Conservation (phyloP, 2,329 filamentous ascomycete species). For the Ceratocystis ficicola region DNA sequence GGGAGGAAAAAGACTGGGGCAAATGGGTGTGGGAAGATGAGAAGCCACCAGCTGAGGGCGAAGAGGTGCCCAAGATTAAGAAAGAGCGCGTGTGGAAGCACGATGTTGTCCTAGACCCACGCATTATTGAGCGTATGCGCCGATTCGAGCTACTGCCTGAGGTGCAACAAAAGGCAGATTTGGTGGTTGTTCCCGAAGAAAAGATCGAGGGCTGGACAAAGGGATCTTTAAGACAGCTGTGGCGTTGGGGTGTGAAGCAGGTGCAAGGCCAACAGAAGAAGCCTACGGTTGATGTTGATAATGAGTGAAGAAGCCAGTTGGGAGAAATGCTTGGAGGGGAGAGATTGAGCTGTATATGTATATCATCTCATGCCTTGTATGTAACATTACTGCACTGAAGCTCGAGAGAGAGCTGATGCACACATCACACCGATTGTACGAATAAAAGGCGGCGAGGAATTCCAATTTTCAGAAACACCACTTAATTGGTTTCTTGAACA, state of each 20-base stretch:
- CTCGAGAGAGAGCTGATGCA: background rate
- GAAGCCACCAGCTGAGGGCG: slow-evolving; percentile 31
- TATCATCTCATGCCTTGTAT: slow-evolving; percentile 20
- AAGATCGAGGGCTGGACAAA: slow-evolving; percentile 60
- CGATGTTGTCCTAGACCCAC: slow-evolving; percentile 60
- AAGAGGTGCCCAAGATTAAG: slow-evolving; percentile 33
- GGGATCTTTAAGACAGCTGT: slow-evolving; percentile 43
- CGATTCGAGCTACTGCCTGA: slow-evolving; percentile 58
- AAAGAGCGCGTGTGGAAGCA: slow-evolving; percentile 64
- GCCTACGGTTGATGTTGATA: slow-evolving; percentile 32
- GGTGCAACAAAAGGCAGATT: slow-evolving; percentile 54
- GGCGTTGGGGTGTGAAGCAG: slow-evolving; percentile 38
- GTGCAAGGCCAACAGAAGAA: slow-evolving; percentile 32
- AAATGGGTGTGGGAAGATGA: slow-evolving; percentile 58
- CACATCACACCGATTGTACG: slow-evolving; percentile 11
- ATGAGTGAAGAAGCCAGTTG: slow-evolving; percentile 26
- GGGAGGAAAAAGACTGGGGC: slow-evolving; percentile 73
- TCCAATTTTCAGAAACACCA: background rate
- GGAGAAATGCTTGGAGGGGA: background rate
- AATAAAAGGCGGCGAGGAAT: slow-evolving; percentile 6
- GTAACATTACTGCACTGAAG: slow-evolving; percentile 17
- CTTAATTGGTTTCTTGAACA: background rate
- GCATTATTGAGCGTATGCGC: slow-evolving; percentile 69
- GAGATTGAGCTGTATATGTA: background rate
- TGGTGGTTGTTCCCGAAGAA: slow-evolving; percentile 52